Evolutionary conservation across 805 yeast genomes (phyloP), one percentile per base, ranked within the genome.

Genomic region (Saccharomyces jurei): DNA sequence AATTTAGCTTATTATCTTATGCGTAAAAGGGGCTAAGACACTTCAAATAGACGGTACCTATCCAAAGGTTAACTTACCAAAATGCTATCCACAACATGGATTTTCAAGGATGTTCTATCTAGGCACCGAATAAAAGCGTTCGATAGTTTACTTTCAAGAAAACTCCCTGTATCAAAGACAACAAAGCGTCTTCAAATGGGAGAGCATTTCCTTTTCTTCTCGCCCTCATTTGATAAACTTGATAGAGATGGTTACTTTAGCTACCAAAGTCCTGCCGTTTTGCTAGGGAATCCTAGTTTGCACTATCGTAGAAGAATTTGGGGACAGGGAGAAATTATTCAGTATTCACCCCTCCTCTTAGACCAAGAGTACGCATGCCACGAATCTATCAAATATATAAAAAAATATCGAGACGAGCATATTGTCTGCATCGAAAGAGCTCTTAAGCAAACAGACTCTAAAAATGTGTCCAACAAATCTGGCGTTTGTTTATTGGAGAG

Each of bases 161-260:
- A 41, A 25, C 32, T 26, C 32, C 25, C 48, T n/a, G 14, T 6
- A 49, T 26, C n/a, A n/a, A 11, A 44, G 4, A 30, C 32, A 28
- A 41, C 50, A 27, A 80, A 3, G 61, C 60, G 17, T 26, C n/a
- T 52, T 10, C 22, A 25, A 6, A 17, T 53, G 8, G 94, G 92
- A 1, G 83, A 80, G 56, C 89, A 86, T 56, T 75, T 89, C 52
- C 65, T 86, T 1, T 89, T 77, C 64, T 82, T 82, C 68, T 86
- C 85, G 61, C 90, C 89, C 26, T 61, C 73, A 3, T 75, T 79
- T 41, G 49, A 59, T 0, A 68, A 69, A 2, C 64, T 89, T 21
- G 83, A 86, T 1, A 50, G 60, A 1, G 97, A 90, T 68, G 96
- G 97, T 0, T 90, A 89, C 69, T 95, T 87, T 59, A 76, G 83